Percentiles rank a stretch among this genome's conserved stretches.
phyloP scores from a whole-genome alignment of 2,329 filamentous ascomycete genomes.

The Cercospora sp. region DNA sequence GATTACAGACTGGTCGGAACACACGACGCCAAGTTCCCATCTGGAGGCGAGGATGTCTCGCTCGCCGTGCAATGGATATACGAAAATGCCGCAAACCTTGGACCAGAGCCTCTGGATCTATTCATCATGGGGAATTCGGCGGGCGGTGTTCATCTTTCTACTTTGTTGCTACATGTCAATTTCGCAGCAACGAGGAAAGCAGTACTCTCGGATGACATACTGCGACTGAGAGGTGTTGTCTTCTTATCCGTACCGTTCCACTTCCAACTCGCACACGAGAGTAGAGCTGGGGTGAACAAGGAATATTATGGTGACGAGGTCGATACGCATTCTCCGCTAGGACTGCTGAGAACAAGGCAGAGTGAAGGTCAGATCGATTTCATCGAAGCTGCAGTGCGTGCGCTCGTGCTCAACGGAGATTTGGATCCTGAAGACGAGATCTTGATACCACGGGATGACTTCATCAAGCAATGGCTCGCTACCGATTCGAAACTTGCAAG shows the following conservation, averaged over 20 bases:
- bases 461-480: constrained; percentile 29
- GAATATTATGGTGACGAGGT: constrained; percentile 30
- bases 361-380: constrained; percentile 22
- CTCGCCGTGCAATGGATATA: constrained; percentile 43
- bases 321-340: constrained; percentile 25
- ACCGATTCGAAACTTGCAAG: constrained; percentile 22
- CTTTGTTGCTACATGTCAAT: constrained; percentile 40
- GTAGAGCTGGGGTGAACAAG: constrained; percentile 22
- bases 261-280: constrained; percentile 22
- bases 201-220: constrained; percentile 19
- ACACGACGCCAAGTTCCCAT: constrained; percentile 46
- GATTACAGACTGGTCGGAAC: constrained; percentile 44
- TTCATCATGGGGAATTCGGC: constrained; percentile 47
- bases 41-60: constrained; percentile 45
- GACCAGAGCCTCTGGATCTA: constrained; percentile 38
- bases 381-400: constrained; percentile 19
- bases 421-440: constrained; percentile 35
- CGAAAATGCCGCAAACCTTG: constrained; percentile 25
- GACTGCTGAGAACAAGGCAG: constrained; percentile 26
- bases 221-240: constrained; percentile 30
- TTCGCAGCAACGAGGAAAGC: constrained; percentile 27
- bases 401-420: constrained; percentile 31
- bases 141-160: constrained; percentile 44
- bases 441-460: constrained; percentile 27
- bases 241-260: constrained; percentile 33